A percentile compares a stretch with the other conserved stretches of the same genome.
These are phyloP conservation scores for Rhodotorula toruloides DNA, from an alignment of 768 basidiomycete species.

Conservation along the genomic window DNA sequence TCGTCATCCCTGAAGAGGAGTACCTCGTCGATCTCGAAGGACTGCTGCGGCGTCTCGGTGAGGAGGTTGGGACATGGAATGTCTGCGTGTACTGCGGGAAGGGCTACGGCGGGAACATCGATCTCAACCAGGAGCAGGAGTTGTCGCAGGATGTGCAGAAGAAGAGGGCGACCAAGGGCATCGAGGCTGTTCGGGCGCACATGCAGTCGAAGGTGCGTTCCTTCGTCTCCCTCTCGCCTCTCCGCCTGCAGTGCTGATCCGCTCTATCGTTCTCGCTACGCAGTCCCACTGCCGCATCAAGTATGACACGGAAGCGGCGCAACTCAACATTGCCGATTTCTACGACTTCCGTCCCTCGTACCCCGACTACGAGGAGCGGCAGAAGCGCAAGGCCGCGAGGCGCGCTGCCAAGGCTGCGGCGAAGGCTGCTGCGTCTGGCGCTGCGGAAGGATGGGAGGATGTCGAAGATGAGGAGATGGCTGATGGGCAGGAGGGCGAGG, in stretches of 20 bases:
- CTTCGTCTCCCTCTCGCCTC: not conserved
- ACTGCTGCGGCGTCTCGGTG: slow-evolving; percentile 75
- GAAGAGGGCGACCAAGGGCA: slow-evolving; percentile 64
- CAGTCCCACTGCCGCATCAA: slow-evolving; percentile 86
- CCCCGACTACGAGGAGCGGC: slow-evolving; percentile 52
- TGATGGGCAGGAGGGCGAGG: slow-evolving; percentile 46
- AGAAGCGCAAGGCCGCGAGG: slow-evolving; percentile 42
- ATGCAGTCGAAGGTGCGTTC: slow-evolving; percentile 74
- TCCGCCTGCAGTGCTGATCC: too few species aligned
- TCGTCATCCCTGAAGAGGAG: slow-evolving; percentile 91
- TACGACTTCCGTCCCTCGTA: slow-evolving; percentile 87
- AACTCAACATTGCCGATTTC: slow-evolving; percentile 80
- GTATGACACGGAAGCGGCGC: slow-evolving; percentile 73
- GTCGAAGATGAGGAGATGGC: slow-evolving; percentile 44
- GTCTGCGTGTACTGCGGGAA: slow-evolving; percentile 80
- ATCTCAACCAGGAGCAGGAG: slow-evolving; percentile 75
- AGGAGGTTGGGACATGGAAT: slow-evolving; percentile 89
- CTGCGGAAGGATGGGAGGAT: slow-evolving; percentile 44
- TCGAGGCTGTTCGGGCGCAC: slow-evolving; percentile 87
- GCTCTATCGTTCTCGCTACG: not conserved
- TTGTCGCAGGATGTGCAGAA: slow-evolving; percentile 7
- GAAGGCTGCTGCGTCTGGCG: slow-evolving; percentile 45
- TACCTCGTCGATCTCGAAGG: slow-evolving; percentile 79
- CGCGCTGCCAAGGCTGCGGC: slow-evolving; percentile 47
- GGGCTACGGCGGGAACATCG: slow-evolving; percentile 62